Evolutionary conservation across 495 filamentous ascomycete species (phyloP).

Genomic region (Physcia stellaris): DNA sequence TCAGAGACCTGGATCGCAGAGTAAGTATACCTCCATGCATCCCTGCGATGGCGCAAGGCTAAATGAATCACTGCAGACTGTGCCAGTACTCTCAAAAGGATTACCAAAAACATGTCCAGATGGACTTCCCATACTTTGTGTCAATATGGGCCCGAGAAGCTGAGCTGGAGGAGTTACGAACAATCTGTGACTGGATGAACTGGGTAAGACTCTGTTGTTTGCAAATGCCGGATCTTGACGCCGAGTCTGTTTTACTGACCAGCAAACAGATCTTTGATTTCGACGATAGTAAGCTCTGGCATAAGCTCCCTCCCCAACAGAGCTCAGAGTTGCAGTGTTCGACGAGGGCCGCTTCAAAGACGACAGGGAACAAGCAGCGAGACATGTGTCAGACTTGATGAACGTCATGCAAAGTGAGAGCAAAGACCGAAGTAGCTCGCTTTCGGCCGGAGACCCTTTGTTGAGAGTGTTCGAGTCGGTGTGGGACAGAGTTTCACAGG

Average conservation of each 20-base stretch:
- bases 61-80: background rate
- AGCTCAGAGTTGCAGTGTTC: slow-evolving; percentile 14
- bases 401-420: slow-evolving; percentile 10
- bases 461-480: slow-evolving; percentile 14
- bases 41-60: background rate
- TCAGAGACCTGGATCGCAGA: slow-evolving; percentile 15
- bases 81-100: slow-evolving; percentile 2
- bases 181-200: slow-evolving; percentile 22
- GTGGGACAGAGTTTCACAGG: slow-evolving; percentile 12
- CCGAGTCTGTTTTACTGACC: background rate
- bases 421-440: background rate
- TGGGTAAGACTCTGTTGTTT: slow-evolving; percentile 15
- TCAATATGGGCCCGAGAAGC: slow-evolving; percentile 18
- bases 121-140: slow-evolving; percentile 14
- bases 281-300: slow-evolving; percentile 14
- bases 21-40: slow-evolving; percentile 6
- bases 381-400: slow-evolving; percentile 14
- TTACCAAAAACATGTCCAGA: slow-evolving; percentile 3
- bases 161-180: slow-evolving; percentile 12
- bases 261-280: slow-evolving; percentile 17
- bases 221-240: background rate
- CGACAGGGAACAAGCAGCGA: slow-evolving; percentile 14
- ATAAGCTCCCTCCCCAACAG: background rate
- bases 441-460: slow-evolving; percentile 5
- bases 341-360: slow-evolving; percentile 19